phyloP scores from a whole-genome alignment of 805 yeast genomes.

The Spathaspora hagerdaliae region DNA sequence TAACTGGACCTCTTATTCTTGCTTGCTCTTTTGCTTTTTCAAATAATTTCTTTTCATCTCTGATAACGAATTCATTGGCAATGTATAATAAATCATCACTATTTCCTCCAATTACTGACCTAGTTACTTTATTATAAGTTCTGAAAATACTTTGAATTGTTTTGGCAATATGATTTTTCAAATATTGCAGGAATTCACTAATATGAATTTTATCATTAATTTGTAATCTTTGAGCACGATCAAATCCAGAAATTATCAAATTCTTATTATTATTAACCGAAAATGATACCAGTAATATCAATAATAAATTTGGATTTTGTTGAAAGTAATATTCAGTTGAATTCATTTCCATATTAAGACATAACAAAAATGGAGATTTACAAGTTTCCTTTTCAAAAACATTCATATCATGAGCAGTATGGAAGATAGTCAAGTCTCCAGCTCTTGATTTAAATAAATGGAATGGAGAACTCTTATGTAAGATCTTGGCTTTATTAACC shows the following conservation, averaged over 20 bases:
- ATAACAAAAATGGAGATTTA: conserved; percentile 61
- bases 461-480: conserved; percentile 79
- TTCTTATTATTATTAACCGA: conserved; percentile 12
- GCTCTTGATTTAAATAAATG: conserved; percentile 64
- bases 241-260: background rate
- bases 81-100: conserved; percentile 9
- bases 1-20: background rate
- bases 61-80: background rate
- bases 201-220: conserved; percentile 5
- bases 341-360: conserved; percentile 54
- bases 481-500: conserved; percentile 63
- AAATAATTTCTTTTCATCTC: background rate
- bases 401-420: conserved; percentile 63
- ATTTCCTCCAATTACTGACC: conserved; percentile 17
- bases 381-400: conserved; percentile 51
- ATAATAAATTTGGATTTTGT: conserved; percentile 33
- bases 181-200: conserved; percentile 15
- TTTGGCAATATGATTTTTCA: conserved; percentile 19
- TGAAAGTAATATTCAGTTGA: conserved; percentile 25
- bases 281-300: conserved; percentile 47
- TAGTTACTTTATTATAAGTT: conserved; percentile 17
- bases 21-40: background rate
- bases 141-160: conserved; percentile 19
- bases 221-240: background rate
- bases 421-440: conserved; percentile 40